Conservation (phyloP, 306 rosid species). For the Trifolium dubium region DNA sequence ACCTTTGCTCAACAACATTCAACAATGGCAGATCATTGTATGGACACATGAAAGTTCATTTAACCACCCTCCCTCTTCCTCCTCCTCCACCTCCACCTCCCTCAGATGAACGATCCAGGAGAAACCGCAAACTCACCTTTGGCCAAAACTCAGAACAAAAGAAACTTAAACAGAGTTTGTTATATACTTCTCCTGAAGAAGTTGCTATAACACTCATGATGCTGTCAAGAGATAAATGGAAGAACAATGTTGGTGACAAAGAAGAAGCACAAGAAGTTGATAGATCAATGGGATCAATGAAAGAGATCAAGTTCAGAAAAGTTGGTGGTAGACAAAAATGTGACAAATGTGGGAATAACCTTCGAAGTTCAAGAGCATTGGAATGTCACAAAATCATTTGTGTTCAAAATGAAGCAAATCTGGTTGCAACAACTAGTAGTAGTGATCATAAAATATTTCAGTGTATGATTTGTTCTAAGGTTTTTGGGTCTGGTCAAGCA, state of each 20-base stretch:
- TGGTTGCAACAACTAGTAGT: background rate
- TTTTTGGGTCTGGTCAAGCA: constrained; percentile 63
- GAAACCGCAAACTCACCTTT: background rate
- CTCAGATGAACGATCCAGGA: background rate
- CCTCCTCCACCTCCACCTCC: background rate
- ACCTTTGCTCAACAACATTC: constrained; percentile 69
- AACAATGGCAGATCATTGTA: constrained; percentile 80
- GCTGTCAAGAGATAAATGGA: constrained; percentile 80
- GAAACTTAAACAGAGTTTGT: constrained; percentile 37
- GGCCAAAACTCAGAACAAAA: background rate
- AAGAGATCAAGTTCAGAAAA: constrained; percentile 35
- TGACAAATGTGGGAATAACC: constrained; percentile 56
- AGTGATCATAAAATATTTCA: constrained; percentile 49
- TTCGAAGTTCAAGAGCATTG: constrained; percentile 74
- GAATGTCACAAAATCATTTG: constrained; percentile 63
- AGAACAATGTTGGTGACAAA: background rate
- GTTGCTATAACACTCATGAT: constrained; percentile 80
- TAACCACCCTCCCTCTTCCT: constrained; percentile 42
- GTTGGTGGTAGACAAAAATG: constrained; percentile 60
- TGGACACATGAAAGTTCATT: constrained; percentile 89
- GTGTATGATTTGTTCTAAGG: constrained; percentile 61
- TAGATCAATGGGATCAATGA: background rate
- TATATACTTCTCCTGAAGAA: constrained; percentile 65
- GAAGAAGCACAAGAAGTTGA: constrained; percentile 14
- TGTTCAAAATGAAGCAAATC: constrained; percentile 44